These are phyloP conservation scores for Sclerotinia glacialis DNA, from an alignment of 2,329 filamentous ascomycete genomes.

Conservation along the genomic window DNA sequence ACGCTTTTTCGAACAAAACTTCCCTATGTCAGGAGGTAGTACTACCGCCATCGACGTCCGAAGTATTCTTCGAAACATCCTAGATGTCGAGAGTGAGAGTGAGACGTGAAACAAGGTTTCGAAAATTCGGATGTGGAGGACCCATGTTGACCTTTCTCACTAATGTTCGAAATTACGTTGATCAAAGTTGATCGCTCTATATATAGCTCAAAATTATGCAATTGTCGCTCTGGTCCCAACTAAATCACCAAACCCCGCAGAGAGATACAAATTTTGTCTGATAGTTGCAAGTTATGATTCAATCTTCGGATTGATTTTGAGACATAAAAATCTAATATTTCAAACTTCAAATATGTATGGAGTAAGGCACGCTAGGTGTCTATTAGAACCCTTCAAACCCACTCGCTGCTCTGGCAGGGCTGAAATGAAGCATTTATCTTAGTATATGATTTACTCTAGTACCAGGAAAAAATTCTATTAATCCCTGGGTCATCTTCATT, in stretches of 20 bases:
- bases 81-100: slow-evolving; percentile 23
- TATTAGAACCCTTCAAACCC: neutral
- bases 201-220: slow-evolving; percentile 15
- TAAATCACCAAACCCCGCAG: neutral
- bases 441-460: neutral
- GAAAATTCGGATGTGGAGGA: neutral
- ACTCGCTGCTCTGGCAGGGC: neutral
- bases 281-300: neutral
- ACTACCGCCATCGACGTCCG: slow-evolving; percentile 31
- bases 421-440: neutral
- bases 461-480: neutral
- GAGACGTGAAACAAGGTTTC: slow-evolving; percentile 26
- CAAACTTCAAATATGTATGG: neutral
- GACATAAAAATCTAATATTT: neutral
- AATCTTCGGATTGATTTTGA: neutral
- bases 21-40: slow-evolving; percentile 30
- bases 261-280: neutral
- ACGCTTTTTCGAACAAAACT: slow-evolving; percentile 49
- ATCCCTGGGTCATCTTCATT: neutral
- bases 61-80: slow-evolving; percentile 34
- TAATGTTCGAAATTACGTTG: slow-evolving; percentile 16
- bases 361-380: neutral
- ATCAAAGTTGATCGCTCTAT: slow-evolving; percentile 8
- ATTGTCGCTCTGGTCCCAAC: neutral
- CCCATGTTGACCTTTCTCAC: neutral